Evolutionary conservation across 2,329 filamentous ascomycete genomes (phyloP).

Genomic region (Xylariaceae sp.): DNA sequence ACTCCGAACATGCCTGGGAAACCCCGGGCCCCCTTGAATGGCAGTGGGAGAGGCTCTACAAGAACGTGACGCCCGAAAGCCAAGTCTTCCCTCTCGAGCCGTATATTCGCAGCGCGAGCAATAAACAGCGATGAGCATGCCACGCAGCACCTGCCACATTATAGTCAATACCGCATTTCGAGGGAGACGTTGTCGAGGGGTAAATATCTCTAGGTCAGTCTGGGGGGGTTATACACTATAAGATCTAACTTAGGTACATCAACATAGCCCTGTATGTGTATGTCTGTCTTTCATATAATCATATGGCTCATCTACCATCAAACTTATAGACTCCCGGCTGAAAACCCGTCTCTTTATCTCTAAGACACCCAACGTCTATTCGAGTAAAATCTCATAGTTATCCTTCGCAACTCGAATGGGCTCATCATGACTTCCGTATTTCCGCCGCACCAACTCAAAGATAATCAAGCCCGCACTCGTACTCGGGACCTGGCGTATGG

Average conservation of each 20-base stretch:
- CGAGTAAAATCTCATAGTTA: conserved; percentile 64
- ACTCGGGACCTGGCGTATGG: conserved; percentile 68
- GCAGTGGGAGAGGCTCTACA: conserved; percentile 50
- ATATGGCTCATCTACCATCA: background rate
- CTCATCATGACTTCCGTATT: conserved; percentile 60
- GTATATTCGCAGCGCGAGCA: conserved; percentile 38
- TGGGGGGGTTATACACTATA: too few species aligned
- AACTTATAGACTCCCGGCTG: background rate
- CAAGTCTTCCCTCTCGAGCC: conserved; percentile 54
- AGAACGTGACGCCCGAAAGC: conserved; percentile 44
- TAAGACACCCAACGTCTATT: conserved; percentile 26
- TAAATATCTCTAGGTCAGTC: background rate
- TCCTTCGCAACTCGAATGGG: conserved; percentile 61
- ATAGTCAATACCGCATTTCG: background rate
- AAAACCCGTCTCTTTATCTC: too few species aligned
- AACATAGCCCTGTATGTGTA: background rate
- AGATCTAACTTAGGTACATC: too few species aligned
- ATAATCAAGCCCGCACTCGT: conserved; percentile 73
- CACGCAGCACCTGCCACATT: background rate
- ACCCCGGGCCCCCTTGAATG: conserved; percentile 39
- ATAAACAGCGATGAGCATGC: conserved; percentile 24
- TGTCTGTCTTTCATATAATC: background rate
- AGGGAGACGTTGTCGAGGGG: background rate
- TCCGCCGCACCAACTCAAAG: conserved; percentile 68
- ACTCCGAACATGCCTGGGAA: conserved; percentile 45